phyloP scores from a whole-genome alignment of 208 protist species.

The Wallacemonas sp. region DNA sequence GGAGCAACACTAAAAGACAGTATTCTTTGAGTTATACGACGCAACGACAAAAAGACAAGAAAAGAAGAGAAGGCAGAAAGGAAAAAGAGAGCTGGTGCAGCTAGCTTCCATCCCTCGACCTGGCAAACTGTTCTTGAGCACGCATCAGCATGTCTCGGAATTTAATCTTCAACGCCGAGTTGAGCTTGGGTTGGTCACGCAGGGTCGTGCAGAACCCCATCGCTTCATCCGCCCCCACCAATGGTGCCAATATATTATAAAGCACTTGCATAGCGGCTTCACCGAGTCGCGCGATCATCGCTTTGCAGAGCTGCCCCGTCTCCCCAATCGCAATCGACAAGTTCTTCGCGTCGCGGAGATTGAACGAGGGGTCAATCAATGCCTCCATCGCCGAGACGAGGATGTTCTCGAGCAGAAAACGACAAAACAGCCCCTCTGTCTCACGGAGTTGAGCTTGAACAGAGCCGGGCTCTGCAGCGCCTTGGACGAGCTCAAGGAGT shows the following conservation, averaged over 20 bases:
- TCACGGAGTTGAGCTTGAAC: background rate
- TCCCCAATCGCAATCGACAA: slow-evolving; percentile 52
- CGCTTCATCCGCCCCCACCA: slow-evolving; percentile 25
- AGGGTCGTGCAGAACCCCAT: slow-evolving; percentile 48
- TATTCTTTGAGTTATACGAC: background rate
- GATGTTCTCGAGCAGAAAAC: slow-evolving; percentile 26
- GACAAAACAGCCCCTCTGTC: background rate
- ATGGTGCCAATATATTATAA: slow-evolving; percentile 38
- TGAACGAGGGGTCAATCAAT: slow-evolving; percentile 35
- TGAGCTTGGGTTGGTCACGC: slow-evolving; percentile 51
- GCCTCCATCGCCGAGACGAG: slow-evolving; percentile 19
- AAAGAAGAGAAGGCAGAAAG: background rate
- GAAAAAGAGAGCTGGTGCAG: background rate
- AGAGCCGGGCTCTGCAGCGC: background rate
- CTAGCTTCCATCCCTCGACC: background rate
- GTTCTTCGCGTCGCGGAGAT: slow-evolving; percentile 75
- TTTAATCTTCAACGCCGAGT: slow-evolving; percentile 49
- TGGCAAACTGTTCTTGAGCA: slow-evolving; percentile 22
- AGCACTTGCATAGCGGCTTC: slow-evolving; percentile 48
- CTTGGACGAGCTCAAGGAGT: background rate
- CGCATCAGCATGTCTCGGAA: slow-evolving; percentile 48
- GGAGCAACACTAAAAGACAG: too few species aligned
- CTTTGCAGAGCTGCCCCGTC: slow-evolving; percentile 38
- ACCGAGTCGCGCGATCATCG: slow-evolving; percentile 25
- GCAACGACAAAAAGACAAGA: background rate